Evolutionary conservation across 2,329 filamentous ascomycete genomes (phyloP), one percentile per base, ranked within the genome.

Genomic region (Diplodia seriata): DNA sequence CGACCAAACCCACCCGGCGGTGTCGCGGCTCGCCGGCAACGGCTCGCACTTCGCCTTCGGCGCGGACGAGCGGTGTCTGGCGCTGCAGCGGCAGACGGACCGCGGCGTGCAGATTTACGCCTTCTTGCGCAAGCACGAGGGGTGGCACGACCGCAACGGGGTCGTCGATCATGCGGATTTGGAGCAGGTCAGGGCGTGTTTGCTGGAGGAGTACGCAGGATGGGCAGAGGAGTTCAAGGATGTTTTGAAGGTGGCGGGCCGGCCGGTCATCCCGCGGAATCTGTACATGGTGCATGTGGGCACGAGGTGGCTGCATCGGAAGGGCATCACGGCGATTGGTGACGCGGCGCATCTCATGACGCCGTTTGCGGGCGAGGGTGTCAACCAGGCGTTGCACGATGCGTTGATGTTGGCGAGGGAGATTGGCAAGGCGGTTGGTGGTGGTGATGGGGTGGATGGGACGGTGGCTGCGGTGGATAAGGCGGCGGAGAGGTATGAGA

Each of bases 261-360:
- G 56, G 15, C 40, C n/a, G 3, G 26, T 70, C 15, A 64, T 67
- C 20, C 38, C 63, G 31, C 23, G 68, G 68, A 81, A 81, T 0
- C 76, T 89, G 1, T 87, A 85, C 72, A 81, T 83, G 73, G 79
- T 89, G 11, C 86, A 86, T 0, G 74, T 84, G 1, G 83, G 83
- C 2, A 74, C 80, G 54, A 74, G 71, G 2, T 89, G 86, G 85
- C 68, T 79, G 51, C 79, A 83, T 56, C 77, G 76, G n/a, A 73
- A 76, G 6, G 85, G 86, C 0, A 72, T 85, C 3, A 88, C 87
- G 0, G 72, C 87, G 14, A 79, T 89, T 23, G 87, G 87, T 3
- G 86, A 89, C 70, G 85, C 86, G 0, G 87, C 87, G 9, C 86
- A 89, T 74, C 72, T 88, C 23, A 87, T 87, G 85, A 82, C 83